Evolutionary conservation across 2,329 filamentous ascomycete species (phyloP).

Genomic region (Helminthosporium solani): DNA sequence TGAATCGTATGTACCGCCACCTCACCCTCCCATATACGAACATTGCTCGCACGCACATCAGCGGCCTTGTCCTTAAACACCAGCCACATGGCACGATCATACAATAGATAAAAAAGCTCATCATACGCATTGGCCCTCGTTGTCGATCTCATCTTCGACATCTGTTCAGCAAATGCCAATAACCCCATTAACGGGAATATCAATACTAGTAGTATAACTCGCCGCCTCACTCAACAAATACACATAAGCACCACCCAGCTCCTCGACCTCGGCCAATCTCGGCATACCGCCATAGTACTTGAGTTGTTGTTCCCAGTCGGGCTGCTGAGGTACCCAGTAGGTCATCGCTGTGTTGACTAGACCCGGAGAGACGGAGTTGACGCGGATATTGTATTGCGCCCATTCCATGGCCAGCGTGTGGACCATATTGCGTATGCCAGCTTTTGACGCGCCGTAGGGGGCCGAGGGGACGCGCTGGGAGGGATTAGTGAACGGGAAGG

Average conservation of each 20-base stretch:
- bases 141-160: too few species aligned
- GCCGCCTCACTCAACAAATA: slow-evolving; percentile 57
- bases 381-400: slow-evolving; percentile 41
- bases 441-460: slow-evolving; percentile 49
- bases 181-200: slow-evolving; percentile 49
- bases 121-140: too few species aligned
- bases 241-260: slow-evolving; percentile 59
- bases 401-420: slow-evolving; percentile 46
- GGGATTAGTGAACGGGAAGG: not conserved
- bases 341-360: slow-evolving; percentile 44
- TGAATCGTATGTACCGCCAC: not conserved
- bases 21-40: not conserved
- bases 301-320: slow-evolving; percentile 59
- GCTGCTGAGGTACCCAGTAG: slow-evolving; percentile 51
- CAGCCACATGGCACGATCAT: not conserved
- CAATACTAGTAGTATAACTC: slow-evolving; percentile 54
- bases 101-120: too few species aligned
- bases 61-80: not conserved
- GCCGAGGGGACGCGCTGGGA: slow-evolving; percentile 38
- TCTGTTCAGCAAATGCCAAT: slow-evolving; percentile 34
- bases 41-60: not conserved
- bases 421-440: slow-evolving; percentile 47
- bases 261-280: slow-evolving; percentile 53
- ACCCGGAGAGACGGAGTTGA: slow-evolving; percentile 42
- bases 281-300: slow-evolving; percentile 61